A percentile compares a stretch with the other conserved stretches of the same genome.
phyloP scores from a whole-genome alignment of 306 rosid species.

The Rubus parviflorus region DNA sequence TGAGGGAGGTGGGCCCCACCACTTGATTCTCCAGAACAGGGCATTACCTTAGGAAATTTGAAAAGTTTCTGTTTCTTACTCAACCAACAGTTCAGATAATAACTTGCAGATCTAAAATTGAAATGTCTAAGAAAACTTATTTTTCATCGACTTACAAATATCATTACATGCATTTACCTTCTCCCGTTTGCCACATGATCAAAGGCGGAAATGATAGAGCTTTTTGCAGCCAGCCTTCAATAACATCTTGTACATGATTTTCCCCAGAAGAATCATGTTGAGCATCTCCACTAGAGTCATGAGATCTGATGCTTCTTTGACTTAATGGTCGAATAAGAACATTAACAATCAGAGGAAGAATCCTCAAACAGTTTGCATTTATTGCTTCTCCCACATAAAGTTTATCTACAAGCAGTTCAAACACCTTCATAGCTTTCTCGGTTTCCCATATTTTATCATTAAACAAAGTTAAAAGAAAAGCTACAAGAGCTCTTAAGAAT shows the following conservation, averaged over 20 bases:
- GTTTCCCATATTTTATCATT: constrained; percentile 68
- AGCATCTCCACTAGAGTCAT: constrained; percentile 41
- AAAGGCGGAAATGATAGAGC: constrained; percentile 64
- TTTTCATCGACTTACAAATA: background rate
- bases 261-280: constrained; percentile 41
- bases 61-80: background rate
- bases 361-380: constrained; percentile 69
- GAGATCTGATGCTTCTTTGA: constrained; percentile 26
- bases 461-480: constrained; percentile 61
- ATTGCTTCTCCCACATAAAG: constrained; percentile 78
- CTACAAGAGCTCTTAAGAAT: constrained; percentile 82
- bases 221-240: constrained; percentile 76
- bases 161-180: constrained; percentile 51
- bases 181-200: constrained; percentile 63
- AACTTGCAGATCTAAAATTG: background rate
- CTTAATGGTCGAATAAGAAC: constrained; percentile 57
- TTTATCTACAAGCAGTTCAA: constrained; percentile 63
- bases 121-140: background rate
- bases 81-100: background rate
- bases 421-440: constrained; percentile 49
- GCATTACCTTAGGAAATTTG: background rate
- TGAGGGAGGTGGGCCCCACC: background rate
- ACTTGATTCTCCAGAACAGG: background rate
- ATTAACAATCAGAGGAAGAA: constrained; percentile 75
- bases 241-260: constrained; percentile 39